Evolutionary conservation across 2,329 filamentous ascomycete genomes (phyloP).

Genomic region (Penicillium sp.): DNA sequence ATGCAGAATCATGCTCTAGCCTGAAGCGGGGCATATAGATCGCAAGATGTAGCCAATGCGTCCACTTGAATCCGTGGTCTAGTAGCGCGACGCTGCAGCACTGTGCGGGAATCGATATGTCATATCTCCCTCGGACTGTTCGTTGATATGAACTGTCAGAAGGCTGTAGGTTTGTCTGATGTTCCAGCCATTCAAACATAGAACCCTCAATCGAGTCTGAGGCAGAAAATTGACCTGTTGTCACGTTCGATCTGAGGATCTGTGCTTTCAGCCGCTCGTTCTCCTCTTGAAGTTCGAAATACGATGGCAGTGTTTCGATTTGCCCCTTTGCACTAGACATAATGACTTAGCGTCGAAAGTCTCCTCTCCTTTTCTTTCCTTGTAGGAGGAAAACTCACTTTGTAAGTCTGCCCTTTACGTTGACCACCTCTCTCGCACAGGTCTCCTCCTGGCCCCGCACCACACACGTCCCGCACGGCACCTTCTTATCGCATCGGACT

Average conservation of each 20-base stretch:
- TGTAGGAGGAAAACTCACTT: not conserved
- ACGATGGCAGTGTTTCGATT: not conserved
- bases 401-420: not conserved
- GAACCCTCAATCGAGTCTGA: not conserved
- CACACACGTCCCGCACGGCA: not conserved
- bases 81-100: not conserved
- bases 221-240: not conserved
- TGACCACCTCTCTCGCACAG: not conserved
- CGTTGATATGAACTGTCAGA: not conserved
- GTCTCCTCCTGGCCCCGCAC: not conserved
- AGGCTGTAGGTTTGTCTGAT: not conserved
- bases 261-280: not conserved
- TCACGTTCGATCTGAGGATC: not conserved
- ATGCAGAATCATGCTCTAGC: not conserved
- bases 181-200: too few relatives aligned
- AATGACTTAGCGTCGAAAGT: not conserved
- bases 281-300: not conserved
- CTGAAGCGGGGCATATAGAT: not conserved
- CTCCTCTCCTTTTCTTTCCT: too few relatives aligned
- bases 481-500: not conserved
- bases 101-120: not conserved
- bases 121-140: not conserved
- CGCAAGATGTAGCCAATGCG: not conserved
- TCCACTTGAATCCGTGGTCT: not conserved
- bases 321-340: not conserved